Conservation (phyloP, 345 rosid species). For the Eucalyptus cloeziana region DNA sequence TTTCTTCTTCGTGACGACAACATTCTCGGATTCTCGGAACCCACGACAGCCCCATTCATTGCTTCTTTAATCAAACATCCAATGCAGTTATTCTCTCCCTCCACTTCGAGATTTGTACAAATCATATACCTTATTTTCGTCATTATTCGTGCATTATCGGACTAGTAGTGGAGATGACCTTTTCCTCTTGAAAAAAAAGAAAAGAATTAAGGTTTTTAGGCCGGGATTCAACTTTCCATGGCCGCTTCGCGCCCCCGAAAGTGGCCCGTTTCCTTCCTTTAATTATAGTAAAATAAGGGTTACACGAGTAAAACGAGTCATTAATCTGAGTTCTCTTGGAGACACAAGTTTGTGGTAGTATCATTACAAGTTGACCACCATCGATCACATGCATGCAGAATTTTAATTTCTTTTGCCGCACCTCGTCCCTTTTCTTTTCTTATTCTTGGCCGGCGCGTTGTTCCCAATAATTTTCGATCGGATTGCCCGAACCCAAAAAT, state of each 20-base stretch:
- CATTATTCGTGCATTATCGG: neutral
- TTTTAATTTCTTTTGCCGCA: neutral
- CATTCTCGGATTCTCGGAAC: neutral
- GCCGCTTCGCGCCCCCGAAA: neutral
- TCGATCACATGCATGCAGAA: neutral
- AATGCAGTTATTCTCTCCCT: neutral
- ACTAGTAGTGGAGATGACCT: neutral
- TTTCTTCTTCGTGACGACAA: neutral
- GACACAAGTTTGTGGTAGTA: neutral
- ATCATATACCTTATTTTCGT: neutral
- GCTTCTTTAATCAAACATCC: neutral
- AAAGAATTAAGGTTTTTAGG: neutral
- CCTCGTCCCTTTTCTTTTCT: neutral
- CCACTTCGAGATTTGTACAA: neutral
- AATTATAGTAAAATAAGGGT: neutral
- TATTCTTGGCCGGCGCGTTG: neutral
- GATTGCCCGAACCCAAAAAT: neutral
- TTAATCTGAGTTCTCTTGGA: neutral
- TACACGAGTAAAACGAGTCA: neutral
- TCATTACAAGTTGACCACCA: neutral
- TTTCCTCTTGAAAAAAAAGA: neutral
- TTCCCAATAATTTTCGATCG: neutral
- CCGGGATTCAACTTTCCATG: neutral
- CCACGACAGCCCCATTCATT: neutral
- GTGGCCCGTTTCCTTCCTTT: neutral